Base-by-base conservation (phyloP, 208 protist species). In the Trypanosoma theileri region DNA sequence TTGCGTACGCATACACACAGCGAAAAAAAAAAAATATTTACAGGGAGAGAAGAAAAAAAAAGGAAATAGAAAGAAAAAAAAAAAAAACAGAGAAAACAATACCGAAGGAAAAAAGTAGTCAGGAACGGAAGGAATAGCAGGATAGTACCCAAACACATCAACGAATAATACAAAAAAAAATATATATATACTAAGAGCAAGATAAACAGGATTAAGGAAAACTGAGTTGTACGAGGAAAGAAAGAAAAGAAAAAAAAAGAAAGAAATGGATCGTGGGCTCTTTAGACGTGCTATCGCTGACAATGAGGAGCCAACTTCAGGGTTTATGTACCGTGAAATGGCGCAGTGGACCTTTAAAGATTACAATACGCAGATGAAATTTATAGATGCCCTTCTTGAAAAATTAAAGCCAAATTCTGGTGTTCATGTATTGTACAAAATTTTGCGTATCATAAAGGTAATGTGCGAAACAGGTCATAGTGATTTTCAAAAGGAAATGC, bases 401-500 rank as follows among this genome's bases (percentile, higher is more conserved):
- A 74, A 84, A 48, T 66, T 87, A 26, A 63, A 66, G 26, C 72
- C 69, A 21, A 59, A 51, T 40, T 52, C 64, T 41, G 80, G 75
- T 35, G 72, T 65, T 17, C 77, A 79, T 54, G 76, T 80, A 22
- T 61, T 91, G 42, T 78, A 79, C 60, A 96, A 93, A 70, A 62
- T 78, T 9, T 61, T 96, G 24, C 77, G 84, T 41, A 79, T 93
- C 26, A 80, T 93, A 17, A 79, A 83, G 44, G 60, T 82, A n/a
- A 66, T 89, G 45, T 82, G 79, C 61, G 77, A 87, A 73, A 85
- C 59, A 13, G 85, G 84, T 1, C 81, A 93, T 57, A 57, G 69
- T 21, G 86, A 86, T 58, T 91, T 95, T 58, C 82, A 91, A 59
- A 78, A 72, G 48, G 77, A 81, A 51, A 66, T 92, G 51, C 80